These are phyloP conservation scores for Penicillium macrosclerotiorum DNA, from an alignment of 495 filamentous ascomycete genomes.

Conservation along the genomic window DNA sequence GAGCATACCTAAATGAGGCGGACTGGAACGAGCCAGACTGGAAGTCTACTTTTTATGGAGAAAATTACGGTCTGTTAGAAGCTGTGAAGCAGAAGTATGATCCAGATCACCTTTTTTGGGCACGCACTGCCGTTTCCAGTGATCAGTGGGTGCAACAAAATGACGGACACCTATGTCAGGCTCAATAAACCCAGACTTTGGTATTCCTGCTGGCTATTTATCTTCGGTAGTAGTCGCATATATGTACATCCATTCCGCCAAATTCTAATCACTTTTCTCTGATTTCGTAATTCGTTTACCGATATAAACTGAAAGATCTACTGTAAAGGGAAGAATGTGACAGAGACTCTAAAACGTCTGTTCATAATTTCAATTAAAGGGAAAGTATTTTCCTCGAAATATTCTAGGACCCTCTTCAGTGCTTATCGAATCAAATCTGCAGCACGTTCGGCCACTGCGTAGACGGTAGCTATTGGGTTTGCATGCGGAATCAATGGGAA, in stretches of 20 bases:
- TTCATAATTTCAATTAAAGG: no score
- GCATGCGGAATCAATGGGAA: conserved; percentile 49
- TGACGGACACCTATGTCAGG: conserved; percentile 28
- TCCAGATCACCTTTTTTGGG: conserved; percentile 51
- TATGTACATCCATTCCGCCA: no score
- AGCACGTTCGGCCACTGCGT: conserved; percentile 52
- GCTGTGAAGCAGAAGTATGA: conserved; percentile 52
- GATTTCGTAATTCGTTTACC: no score
- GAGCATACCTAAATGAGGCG: conserved; percentile 17
- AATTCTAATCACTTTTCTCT: no score
- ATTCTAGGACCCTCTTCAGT: no score
- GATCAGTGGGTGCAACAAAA: conserved; percentile 37
- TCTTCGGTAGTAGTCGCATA: no score
- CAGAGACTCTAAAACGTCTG: no score
- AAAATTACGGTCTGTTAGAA: conserved; percentile 34
- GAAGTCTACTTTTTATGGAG: conserved; percentile 13
- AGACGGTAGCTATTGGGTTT: conserved; percentile 52
- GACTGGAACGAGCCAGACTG: conserved; percentile 16
- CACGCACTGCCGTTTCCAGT: conserved; percentile 46
- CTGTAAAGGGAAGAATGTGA: no score
- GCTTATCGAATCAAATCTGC: conserved; percentile 49
- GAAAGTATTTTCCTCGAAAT: no score
- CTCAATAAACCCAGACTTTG: not conserved
- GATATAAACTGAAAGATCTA: no score
- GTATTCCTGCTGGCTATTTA: not conserved